These are phyloP conservation scores for Alternaria arborescens DNA, from an alignment of 2,329 filamentous ascomycete species.

Conservation along the genomic window DNA sequence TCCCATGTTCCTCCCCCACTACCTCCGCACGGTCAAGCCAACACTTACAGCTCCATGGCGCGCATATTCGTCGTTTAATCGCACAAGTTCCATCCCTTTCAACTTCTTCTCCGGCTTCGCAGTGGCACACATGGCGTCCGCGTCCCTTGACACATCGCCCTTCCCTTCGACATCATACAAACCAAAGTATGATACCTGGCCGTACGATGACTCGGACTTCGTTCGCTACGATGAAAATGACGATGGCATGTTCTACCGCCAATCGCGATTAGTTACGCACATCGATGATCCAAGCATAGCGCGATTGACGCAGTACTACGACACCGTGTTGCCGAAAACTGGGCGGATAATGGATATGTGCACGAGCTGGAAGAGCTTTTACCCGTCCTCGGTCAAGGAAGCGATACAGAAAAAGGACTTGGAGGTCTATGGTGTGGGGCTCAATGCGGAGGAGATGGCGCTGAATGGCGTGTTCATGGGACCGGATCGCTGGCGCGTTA, in stretches of 20 bases:
- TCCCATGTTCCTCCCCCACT: slow-evolving; percentile 17
- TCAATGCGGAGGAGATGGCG: slow-evolving; percentile 58
- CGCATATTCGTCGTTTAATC: slow-evolving; percentile 13
- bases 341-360: slow-evolving; percentile 61
- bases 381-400: slow-evolving; percentile 46
- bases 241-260: slow-evolving; percentile 52
- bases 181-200: slow-evolving; percentile 33
- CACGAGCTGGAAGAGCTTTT: slow-evolving; percentile 60
- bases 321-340: slow-evolving; percentile 50
- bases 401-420: slow-evolving; percentile 45
- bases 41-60: slow-evolving; percentile 5
- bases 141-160: not conserved
- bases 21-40: not conserved
- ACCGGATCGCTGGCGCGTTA: slow-evolving; percentile 41
- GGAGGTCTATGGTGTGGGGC: slow-evolving; percentile 58
- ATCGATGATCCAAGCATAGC: slow-evolving; percentile 62
- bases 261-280: slow-evolving; percentile 62
- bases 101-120: slow-evolving; percentile 25
- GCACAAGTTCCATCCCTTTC: slow-evolving; percentile 8
- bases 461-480: slow-evolving; percentile 48
- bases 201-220: slow-evolving; percentile 46
- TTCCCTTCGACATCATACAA: slow-evolving; percentile 26
- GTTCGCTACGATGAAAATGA: slow-evolving; percentile 47
- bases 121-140: slow-evolving; percentile 16
- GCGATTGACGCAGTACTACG: slow-evolving; percentile 58